These are phyloP conservation scores for Diaporthe citriasiana DNA, from an alignment of 2,329 filamentous ascomycete species.

Conservation along the genomic window DNA sequence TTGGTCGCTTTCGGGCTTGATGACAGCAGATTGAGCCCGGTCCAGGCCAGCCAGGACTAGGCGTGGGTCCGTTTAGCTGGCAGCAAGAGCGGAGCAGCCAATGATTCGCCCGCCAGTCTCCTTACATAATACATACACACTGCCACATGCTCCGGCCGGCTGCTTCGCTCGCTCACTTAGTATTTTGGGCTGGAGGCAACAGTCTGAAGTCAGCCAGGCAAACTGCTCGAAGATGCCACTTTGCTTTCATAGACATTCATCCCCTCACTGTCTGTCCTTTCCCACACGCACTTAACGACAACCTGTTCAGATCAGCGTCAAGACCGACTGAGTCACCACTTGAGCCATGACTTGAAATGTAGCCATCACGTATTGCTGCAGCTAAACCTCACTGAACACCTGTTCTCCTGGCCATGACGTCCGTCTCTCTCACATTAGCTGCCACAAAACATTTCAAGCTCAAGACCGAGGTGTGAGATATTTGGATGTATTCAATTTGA, in stretches of 20 bases:
- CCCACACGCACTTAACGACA: too few species aligned
- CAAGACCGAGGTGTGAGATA: background rate
- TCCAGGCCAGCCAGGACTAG: slow-evolving; percentile 4
- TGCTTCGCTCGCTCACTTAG: background rate
- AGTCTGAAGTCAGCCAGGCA: background rate
- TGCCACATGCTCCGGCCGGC: background rate
- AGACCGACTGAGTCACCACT: background rate
- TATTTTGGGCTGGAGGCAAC: background rate
- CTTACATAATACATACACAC: background rate
- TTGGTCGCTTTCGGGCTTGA: slow-evolving; percentile 38
- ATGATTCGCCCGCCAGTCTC: slow-evolving; percentile 19
- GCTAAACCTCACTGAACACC: background rate
- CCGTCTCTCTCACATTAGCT: too few species aligned
- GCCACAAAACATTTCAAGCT: too few species aligned
- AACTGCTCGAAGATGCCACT: background rate
- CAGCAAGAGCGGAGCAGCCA: slow-evolving; percentile 20
- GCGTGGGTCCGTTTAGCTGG: slow-evolving; percentile 12
- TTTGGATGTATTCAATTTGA: background rate
- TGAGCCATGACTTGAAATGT: background rate
- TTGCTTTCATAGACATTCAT: background rate
- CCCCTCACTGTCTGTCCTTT: background rate
- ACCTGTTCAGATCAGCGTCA: background rate
- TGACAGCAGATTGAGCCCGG: slow-evolving; percentile 41
- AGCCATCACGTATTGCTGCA: background rate
- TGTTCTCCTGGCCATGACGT: background rate